Evolutionary conservation across 305 asterid species (phyloP).

Genomic region (Rubia tinctorum): DNA sequence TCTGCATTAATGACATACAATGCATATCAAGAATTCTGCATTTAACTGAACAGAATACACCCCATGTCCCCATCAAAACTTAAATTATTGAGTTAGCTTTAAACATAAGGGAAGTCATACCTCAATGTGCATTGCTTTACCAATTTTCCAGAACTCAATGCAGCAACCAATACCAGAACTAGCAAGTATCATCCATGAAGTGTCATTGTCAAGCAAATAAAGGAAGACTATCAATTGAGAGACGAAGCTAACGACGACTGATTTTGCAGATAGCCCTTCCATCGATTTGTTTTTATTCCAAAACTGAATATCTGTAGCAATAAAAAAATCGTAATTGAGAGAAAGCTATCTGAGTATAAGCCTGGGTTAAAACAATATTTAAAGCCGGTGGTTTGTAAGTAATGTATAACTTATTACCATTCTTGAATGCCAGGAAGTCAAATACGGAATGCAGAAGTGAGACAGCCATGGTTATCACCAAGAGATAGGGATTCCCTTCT

Average conservation of each 20-base stretch:
- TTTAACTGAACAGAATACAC: not conserved
- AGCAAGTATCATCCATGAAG: conserved; percentile 99
- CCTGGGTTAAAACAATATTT: not conserved
- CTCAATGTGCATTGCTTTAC: conserved; percentile 99
- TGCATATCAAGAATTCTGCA: not conserved
- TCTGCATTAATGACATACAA: not conserved
- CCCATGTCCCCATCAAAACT: not conserved
- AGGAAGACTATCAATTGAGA: conserved; percentile 92
- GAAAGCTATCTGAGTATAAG: not conserved
- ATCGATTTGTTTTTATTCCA: conserved; percentile 99
- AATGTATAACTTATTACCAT: conserved; percentile 48
- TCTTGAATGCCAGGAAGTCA: conserved; percentile 97
- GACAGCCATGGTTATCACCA: conserved; percentile 84
- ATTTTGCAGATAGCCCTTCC: conserved; percentile 97
- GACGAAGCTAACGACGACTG: conserved; percentile 86
- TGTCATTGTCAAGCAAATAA: conserved; percentile 93
- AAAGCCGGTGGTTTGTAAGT: conserved; percentile 1
- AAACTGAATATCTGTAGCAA: conserved; percentile 85
- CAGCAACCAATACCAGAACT: conserved; percentile 98
- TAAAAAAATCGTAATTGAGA: not conserved
- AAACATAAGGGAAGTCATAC: conserved; percentile 30
- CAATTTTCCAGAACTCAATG: conserved; percentile 99
- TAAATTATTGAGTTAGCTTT: not conserved
- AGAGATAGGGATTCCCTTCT: conserved; percentile 96
- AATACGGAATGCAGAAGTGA: conserved; percentile 84